phyloP scores from a whole-genome alignment of 768 basidiomycete species.

The Chalciporus pseudorubinellus region DNA sequence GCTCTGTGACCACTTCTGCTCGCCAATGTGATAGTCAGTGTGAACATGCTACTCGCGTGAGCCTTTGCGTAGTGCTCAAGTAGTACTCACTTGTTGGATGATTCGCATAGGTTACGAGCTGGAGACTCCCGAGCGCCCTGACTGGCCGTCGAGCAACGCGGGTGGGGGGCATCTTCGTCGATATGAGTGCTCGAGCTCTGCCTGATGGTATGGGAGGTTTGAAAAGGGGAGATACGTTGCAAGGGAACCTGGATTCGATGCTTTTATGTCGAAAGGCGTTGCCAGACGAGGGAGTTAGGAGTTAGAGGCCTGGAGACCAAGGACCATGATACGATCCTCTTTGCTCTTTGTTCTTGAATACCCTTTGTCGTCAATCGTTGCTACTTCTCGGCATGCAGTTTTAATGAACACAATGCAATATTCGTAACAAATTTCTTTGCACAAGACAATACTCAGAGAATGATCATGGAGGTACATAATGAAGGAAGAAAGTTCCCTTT shows the following conservation, averaged over 20 bases:
- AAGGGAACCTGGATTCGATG: neutral
- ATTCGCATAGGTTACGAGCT: slow-evolving; percentile 20
- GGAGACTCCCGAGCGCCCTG: slow-evolving; percentile 20
- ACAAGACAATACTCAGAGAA: neutral
- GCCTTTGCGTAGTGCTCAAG: too few relatives aligned
- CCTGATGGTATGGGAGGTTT: neutral
- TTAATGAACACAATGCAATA: slow-evolving; percentile 11
- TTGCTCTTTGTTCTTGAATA: slow-evolving; percentile 8
- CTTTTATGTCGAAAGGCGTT: slow-evolving; percentile 12
- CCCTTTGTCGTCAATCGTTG: neutral
- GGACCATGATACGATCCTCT: neutral
- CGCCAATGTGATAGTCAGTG: neutral
- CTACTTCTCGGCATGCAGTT: slow-evolving; percentile 2
- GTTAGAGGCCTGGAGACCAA: neutral
- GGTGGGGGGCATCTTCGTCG: slow-evolving; percentile 18
- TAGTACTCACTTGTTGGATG: slow-evolving; percentile 24
- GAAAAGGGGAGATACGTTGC: neutral
- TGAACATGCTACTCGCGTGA: neutral
- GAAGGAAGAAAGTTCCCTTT: neutral
- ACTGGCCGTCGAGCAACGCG: slow-evolving; percentile 12
- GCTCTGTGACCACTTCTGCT: slow-evolving; percentile 26
- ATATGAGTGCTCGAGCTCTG: neutral
- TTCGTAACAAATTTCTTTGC: too few relatives aligned
- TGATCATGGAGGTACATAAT: slow-evolving; percentile 1
- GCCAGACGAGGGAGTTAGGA: neutral